Evolutionary conservation across 495 filamentous ascomycete species (phyloP).

Genomic region (Chaetomium tenue): DNA sequence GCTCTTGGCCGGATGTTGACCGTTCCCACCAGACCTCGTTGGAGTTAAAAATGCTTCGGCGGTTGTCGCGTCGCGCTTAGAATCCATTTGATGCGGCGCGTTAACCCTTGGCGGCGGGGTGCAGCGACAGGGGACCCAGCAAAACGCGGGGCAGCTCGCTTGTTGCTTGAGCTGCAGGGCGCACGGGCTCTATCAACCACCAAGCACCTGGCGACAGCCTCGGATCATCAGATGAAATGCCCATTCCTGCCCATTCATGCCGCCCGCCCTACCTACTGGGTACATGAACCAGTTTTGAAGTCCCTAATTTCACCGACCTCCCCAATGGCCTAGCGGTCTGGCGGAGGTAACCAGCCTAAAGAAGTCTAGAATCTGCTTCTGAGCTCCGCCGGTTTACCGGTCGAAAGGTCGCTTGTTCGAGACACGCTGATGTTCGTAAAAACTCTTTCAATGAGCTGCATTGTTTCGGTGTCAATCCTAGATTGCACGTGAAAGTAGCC

Average conservation of each 20-base stretch:
- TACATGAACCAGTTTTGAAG: too few species aligned
- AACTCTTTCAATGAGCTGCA: not conserved
- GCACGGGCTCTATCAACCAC: slow-evolving; percentile 2
- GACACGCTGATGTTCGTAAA: not conserved
- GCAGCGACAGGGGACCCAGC: not conserved
- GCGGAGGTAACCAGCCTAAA: not conserved
- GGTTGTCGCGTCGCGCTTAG: slow-evolving; percentile 6
- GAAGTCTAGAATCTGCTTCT: not conserved
- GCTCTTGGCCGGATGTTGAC: not conserved
- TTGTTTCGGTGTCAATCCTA: too few species aligned
- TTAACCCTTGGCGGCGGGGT: slow-evolving; percentile 4
- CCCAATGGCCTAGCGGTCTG: not conserved
- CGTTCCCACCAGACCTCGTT: not conserved
- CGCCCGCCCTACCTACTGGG: too few species aligned
- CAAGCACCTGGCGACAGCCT: too few species aligned
- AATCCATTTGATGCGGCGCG: not conserved
- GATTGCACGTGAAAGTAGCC: too few species aligned
- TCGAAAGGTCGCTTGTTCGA: not conserved
- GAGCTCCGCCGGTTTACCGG: too few species aligned
- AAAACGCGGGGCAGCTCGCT: not conserved
- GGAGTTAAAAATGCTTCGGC: not conserved
- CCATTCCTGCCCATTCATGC: too few species aligned
- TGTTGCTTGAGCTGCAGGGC: not conserved
- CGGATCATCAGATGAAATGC: too few species aligned
- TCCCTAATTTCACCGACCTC: not conserved